Conservation (phyloP, 805 yeast species). For the Schizosaccharomyces octosporus region DNA sequence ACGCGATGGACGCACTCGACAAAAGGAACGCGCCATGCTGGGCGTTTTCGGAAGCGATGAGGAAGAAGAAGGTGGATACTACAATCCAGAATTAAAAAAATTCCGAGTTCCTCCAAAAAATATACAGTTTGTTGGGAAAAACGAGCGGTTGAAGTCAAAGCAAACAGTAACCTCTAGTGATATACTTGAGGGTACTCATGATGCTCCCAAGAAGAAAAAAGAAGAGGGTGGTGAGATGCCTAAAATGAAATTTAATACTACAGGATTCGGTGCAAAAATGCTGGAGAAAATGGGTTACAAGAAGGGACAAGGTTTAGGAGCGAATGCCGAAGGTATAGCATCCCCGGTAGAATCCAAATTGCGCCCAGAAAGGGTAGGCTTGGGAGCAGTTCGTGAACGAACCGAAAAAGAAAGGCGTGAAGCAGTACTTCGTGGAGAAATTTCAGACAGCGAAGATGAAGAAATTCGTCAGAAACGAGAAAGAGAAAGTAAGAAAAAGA, state of each 20-base stretch:
- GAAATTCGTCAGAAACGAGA: conserved; percentile 4
- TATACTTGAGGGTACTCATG: not conserved
- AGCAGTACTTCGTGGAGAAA: conserved; percentile 8
- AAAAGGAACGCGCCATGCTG: conserved; percentile 1
- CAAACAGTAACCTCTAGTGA: not conserved
- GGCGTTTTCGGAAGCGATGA: conserved; percentile 4
- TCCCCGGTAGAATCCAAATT: conserved; percentile 54
- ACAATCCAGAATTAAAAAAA: not conserved
- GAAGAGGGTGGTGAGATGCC: not conserved
- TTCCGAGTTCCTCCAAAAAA: not conserved
- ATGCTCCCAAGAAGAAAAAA: not conserved
- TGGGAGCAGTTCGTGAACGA: conserved; percentile 35
- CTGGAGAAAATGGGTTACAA: conserved; percentile 69
- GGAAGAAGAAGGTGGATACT: not conserved
- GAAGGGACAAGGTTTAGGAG: conserved; percentile 70
- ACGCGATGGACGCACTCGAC: not conserved
- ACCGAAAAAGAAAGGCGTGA: conserved; percentile 10
- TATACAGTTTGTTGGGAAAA: not conserved
- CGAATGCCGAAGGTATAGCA: conserved; percentile 41
- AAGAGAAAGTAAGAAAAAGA: conserved; percentile 1
- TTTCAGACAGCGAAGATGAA: conserved; percentile 5
- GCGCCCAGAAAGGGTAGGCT: conserved; percentile 45
- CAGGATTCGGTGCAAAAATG: conserved; percentile 63
- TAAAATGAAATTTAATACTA: not conserved
- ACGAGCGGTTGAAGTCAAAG: not conserved